A percentile compares a stretch with the other conserved stretches of the same genome.
These are phyloP conservation scores for Globisporangium abappressorium DNA, from an alignment of 352 stramenopile species.

Conservation along the genomic window DNA sequence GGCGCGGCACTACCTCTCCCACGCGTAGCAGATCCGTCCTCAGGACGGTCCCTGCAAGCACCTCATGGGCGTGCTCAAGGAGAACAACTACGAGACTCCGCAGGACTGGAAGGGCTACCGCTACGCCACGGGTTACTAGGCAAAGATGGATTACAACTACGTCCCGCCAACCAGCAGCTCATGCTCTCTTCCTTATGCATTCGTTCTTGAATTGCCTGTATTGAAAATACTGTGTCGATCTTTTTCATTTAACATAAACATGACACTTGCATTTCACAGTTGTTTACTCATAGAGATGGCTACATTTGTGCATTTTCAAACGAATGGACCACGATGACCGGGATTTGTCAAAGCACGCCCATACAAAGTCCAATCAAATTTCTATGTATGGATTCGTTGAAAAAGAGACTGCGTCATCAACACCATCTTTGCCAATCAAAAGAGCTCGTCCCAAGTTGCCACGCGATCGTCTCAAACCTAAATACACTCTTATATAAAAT, in stretches of 20 bases:
- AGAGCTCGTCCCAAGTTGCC: background rate
- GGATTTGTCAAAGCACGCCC: background rate
- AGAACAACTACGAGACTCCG: slow-evolving; percentile 82
- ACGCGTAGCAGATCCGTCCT: slow-evolving; percentile 69
- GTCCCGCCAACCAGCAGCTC: too few relatives aligned
- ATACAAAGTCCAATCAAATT: background rate
- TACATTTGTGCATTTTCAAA: background rate
- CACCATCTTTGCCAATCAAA: background rate
- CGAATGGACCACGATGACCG: background rate
- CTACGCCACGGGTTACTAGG: slow-evolving; percentile 77
- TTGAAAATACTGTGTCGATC: background rate
- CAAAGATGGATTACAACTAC: background rate
- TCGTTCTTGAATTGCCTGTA: background rate
- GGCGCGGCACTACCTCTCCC: slow-evolving; percentile 65
- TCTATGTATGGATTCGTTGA: background rate
- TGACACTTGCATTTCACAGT: background rate
- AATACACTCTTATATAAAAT: slow-evolving; percentile 5
- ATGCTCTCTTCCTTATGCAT: too few relatives aligned
- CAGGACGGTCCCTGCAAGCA: slow-evolving; percentile 90
- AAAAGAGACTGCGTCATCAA: background rate
- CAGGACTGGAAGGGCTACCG: slow-evolving; percentile 90
- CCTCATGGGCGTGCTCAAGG: slow-evolving; percentile 90
- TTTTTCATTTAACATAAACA: slow-evolving; percentile 6
- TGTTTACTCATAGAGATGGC: background rate
- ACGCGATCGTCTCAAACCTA: background rate